These are phyloP conservation scores for Grigorovia humatica DNA, from an alignment of 805 yeast genomes.

Conservation along the genomic window DNA sequence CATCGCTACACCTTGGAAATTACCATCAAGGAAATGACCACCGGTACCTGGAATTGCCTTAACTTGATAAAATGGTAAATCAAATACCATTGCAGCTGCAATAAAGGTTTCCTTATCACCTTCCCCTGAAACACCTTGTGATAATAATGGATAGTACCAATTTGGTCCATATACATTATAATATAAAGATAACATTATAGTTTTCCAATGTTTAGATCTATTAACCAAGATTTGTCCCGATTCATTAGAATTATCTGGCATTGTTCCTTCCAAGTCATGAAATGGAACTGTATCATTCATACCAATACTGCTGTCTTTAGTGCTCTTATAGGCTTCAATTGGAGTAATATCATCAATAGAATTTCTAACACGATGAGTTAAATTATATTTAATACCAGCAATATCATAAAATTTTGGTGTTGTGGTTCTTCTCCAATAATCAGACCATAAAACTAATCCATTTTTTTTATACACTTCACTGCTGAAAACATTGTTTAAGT, in stretches of 20 bases:
- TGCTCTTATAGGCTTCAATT: conserved; percentile 12
- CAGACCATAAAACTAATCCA: conserved; percentile 67
- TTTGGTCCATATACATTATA: conserved; percentile 61
- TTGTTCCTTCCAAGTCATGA: conserved; percentile 52
- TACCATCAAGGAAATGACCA: conserved; percentile 33
- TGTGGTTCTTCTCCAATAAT: conserved; percentile 79
- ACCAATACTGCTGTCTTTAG: conserved; percentile 6
- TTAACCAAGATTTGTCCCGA: conserved; percentile 62
- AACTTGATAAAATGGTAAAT: conserved; percentile 42
- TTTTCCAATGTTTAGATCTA: conserved; percentile 47
- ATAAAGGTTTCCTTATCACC: conserved; percentile 74
- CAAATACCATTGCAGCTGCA: conserved; percentile 46
- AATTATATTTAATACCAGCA: conserved; percentile 44
- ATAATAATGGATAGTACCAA: conserved; percentile 55
- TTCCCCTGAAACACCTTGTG: conserved; percentile 71
- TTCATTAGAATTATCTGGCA: conserved; percentile 64
- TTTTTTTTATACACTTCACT: conserved; percentile 43
- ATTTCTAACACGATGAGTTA: conserved; percentile 30
- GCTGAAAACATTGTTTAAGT: conserved; percentile 51
- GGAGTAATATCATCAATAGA: conserved; percentile 29
- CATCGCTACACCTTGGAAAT: conserved; percentile 64
- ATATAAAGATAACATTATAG: conserved; percentile 50
- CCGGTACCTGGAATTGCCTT: conserved; percentile 29
- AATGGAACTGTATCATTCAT: conserved; percentile 31
- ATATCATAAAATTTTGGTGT: conserved; percentile 63